Percentiles rank a stretch among this genome's conserved stretches.
These are phyloP conservation scores for Setomelanomma holmii DNA, from an alignment of 2,329 filamentous ascomycete species.

Conservation along the genomic window DNA sequence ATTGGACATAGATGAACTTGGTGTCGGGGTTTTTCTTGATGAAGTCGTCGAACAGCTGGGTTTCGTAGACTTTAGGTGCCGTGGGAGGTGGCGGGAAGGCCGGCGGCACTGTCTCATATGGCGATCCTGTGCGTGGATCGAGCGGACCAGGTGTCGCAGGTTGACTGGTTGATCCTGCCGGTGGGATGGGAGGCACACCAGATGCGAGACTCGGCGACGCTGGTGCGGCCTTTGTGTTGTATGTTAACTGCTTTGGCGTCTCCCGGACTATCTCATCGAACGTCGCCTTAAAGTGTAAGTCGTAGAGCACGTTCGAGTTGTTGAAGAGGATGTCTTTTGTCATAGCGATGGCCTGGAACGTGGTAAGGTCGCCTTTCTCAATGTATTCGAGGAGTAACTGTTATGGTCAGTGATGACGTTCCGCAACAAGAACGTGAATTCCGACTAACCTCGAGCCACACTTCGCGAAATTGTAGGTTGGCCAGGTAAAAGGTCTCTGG, in stretches of 20 bases:
- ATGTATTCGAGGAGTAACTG: constrained; percentile 73
- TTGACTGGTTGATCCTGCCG: constrained; percentile 8
- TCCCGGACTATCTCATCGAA: constrained; percentile 36
- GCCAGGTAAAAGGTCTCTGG: constrained; percentile 80
- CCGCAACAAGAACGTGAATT: background rate
- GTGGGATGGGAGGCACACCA: constrained; percentile 14
- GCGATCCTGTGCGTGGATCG: constrained; percentile 16
- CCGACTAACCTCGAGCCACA: constrained; percentile 66
- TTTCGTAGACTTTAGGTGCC: constrained; percentile 42
- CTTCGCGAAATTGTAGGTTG: constrained; percentile 74
- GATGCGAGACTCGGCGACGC: constrained; percentile 18
- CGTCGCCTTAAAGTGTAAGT: constrained; percentile 58
- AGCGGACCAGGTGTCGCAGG: constrained; percentile 6
- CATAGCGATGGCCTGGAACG: constrained; percentile 67
- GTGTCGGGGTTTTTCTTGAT: constrained; percentile 58
- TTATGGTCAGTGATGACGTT: constrained; percentile 3
- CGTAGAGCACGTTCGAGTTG: constrained; percentile 79
- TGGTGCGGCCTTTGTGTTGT: constrained; percentile 27
- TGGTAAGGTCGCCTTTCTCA: constrained; percentile 66
- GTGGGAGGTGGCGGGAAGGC: constrained; percentile 40
- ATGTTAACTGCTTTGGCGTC: constrained; percentile 31
- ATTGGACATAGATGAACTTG: constrained; percentile 76
- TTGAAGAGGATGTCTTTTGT: constrained; percentile 75
- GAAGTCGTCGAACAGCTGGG: constrained; percentile 56
- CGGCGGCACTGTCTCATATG: constrained; percentile 17